Conservation (phyloP, 2,329 filamentous ascomycete species). For the Neopestalotiopsis clavispora region DNA sequence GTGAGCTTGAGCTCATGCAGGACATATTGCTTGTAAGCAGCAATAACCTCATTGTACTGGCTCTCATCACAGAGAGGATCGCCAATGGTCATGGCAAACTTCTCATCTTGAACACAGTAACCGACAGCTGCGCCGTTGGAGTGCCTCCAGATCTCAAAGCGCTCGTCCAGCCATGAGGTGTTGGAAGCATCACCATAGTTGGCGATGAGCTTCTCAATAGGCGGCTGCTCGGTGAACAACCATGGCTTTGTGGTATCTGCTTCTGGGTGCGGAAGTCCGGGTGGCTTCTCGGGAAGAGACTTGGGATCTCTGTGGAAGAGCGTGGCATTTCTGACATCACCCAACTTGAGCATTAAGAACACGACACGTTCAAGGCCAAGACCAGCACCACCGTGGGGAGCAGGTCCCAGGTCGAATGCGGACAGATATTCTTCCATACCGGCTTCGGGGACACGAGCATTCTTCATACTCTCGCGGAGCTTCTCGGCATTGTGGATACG, state of each 20-base stretch:
- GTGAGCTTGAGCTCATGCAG: constrained; percentile 72
- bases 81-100: constrained; percentile 83
- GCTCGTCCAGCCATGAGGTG: constrained; percentile 90
- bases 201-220: constrained; percentile 85
- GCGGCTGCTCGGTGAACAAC: constrained; percentile 53
- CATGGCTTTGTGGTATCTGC: constrained; percentile 73
- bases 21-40: constrained; percentile 76
- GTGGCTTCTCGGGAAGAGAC: constrained; percentile 73
- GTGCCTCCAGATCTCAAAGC: constrained; percentile 88
- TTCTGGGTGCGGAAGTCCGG: constrained; percentile 81
- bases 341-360: constrained; percentile 83
- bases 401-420: constrained; percentile 86
- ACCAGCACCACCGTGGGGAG: constrained; percentile 88
- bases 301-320: constrained; percentile 89
- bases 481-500: constrained; percentile 83
- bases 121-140: constrained; percentile 78
- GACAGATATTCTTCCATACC: constrained; percentile 90
- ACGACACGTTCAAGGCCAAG: constrained; percentile 89
- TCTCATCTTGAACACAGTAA: constrained; percentile 74
- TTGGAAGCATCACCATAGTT: constrained; percentile 96
- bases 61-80: constrained; percentile 82
- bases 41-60: constrained; percentile 77
- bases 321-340: constrained; percentile 87
- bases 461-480: constrained; percentile 78
- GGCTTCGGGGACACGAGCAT: constrained; percentile 75